A percentile compares a stretch with the other conserved stretches of the same genome.
Evolutionary conservation across 1,284 basidiomycete species (phyloP).

Genomic region (Macrocystidia cucumis): DNA sequence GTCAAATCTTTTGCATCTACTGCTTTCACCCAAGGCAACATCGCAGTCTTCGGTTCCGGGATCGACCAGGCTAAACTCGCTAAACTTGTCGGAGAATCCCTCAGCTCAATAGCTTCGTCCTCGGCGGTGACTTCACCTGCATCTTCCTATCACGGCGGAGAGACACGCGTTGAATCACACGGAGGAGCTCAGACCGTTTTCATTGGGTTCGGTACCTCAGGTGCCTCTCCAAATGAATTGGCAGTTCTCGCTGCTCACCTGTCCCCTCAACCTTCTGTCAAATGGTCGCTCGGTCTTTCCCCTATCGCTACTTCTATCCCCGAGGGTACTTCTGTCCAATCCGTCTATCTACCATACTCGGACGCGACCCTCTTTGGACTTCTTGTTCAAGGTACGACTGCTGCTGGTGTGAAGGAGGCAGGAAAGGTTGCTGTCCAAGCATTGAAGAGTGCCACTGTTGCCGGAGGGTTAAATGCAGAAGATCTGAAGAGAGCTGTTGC

Average conservation of each 20-base stretch:
- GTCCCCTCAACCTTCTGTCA: constrained; percentile 66
- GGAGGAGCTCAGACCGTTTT: constrained; percentile 69
- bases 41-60: constrained; percentile 83
- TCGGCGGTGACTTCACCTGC: constrained; percentile 32
- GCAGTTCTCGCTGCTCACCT: constrained; percentile 75
- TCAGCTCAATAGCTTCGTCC: constrained; percentile 37
- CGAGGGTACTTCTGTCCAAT: constrained; percentile 49
- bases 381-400: constrained; percentile 56
- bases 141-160: constrained; percentile 78
- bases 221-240: constrained; percentile 59
- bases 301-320: constrained; percentile 55
- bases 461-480: constrained; percentile 51
- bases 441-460: constrained; percentile 49
- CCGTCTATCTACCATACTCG: constrained; percentile 81
- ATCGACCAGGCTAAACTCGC: constrained; percentile 68
- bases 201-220: constrained; percentile 72
- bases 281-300: constrained; percentile 76
- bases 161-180: constrained; percentile 63
- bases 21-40: constrained; percentile 70
- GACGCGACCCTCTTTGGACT: constrained; percentile 85
- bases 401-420: constrained; percentile 55
- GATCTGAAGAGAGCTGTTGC: constrained; percentile 76
- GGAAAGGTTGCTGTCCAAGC: constrained; percentile 60
- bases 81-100: constrained; percentile 65
- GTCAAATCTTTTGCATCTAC: constrained; percentile 68